Conservation (phyloP, 2,329 filamentous ascomycete species). For the Colletotrichum tamarilloi region DNA sequence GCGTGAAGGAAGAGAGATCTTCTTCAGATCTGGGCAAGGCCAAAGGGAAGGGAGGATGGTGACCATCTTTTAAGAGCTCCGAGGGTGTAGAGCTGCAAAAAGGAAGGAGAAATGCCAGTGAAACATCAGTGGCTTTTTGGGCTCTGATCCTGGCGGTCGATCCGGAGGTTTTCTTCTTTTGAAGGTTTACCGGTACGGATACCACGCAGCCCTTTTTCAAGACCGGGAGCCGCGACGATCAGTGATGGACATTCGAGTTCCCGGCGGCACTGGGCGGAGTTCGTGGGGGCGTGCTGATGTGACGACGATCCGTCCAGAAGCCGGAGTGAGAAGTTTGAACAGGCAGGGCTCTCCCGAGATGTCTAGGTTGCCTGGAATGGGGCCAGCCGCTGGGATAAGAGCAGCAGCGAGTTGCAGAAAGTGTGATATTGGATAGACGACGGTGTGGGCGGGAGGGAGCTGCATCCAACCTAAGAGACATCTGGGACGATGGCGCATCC, state of each 20-base stretch:
- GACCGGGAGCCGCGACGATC: slow-evolving; percentile 28
- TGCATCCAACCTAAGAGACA: background rate
- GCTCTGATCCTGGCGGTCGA: slow-evolving; percentile 12
- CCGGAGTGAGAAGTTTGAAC: background rate
- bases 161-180: background rate
- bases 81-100: background rate
- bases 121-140: slow-evolving; percentile 17
- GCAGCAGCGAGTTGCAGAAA: slow-evolving; percentile 11
- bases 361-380: slow-evolving; percentile 3
- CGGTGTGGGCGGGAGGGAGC: background rate
- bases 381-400: slow-evolving; percentile 11
- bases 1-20: background rate
- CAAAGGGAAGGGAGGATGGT: slow-evolving; percentile 23
- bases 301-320: slow-evolving; percentile 25
- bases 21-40: slow-evolving; percentile 11
- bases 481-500: slow-evolving; percentile 23
- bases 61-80: slow-evolving; percentile 31
- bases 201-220: slow-evolving; percentile 1
- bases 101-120: background rate
- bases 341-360: slow-evolving; percentile 20
- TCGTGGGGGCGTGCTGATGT: slow-evolving; percentile 2
- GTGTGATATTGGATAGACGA: background rate
- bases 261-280: slow-evolving; percentile 8
- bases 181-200: background rate
- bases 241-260: slow-evolving; percentile 3